Evolutionary conservation across 2,329 filamentous ascomycete genomes (phyloP).

Genomic region (Monosporascus cannonballus): DNA sequence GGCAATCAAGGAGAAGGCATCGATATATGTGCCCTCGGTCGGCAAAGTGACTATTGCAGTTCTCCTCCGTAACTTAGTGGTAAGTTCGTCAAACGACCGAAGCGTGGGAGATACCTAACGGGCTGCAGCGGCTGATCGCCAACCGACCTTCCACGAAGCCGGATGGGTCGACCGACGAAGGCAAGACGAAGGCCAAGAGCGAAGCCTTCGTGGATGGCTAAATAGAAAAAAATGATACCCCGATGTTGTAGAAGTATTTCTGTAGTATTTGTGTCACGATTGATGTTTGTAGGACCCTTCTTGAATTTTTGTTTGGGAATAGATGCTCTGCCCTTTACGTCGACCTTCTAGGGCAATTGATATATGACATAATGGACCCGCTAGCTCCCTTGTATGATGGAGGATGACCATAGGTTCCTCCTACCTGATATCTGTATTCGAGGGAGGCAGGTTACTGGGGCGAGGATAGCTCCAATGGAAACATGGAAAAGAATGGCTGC

Average conservation of each 20-base stretch:
- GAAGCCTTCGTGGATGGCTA: conserved; percentile 25
- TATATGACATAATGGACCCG: no score
- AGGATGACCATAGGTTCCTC: no score
- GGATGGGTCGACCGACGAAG: conserved; percentile 25
- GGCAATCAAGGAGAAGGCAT: conserved; percentile 89
- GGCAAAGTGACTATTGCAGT: conserved; percentile 97
- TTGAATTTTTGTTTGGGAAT: background rate
- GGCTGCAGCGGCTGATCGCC: conserved; percentile 42
- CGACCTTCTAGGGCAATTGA: no score
- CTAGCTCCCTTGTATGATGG: no score
- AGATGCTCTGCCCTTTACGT: background rate
- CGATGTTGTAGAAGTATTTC: no score
- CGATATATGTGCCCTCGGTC: conserved; percentile 93
- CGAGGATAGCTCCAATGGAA: no score
- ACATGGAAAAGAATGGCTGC: no score
- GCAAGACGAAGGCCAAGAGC: conserved; percentile 23
- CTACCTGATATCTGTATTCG: no score
- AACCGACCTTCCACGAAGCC: conserved; percentile 37
- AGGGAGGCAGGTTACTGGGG: no score
- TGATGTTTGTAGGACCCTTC: no score
- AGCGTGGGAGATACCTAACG: conserved; percentile 16
- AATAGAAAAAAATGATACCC: conserved; percentile 5
- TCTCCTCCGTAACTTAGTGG: conserved; percentile 79
- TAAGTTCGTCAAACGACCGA: conserved; percentile 39
- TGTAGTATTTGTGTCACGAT: no score